These are phyloP conservation scores for Euphorbia peplus DNA, from an alignment of 345 rosid species.

Conservation along the genomic window DNA sequence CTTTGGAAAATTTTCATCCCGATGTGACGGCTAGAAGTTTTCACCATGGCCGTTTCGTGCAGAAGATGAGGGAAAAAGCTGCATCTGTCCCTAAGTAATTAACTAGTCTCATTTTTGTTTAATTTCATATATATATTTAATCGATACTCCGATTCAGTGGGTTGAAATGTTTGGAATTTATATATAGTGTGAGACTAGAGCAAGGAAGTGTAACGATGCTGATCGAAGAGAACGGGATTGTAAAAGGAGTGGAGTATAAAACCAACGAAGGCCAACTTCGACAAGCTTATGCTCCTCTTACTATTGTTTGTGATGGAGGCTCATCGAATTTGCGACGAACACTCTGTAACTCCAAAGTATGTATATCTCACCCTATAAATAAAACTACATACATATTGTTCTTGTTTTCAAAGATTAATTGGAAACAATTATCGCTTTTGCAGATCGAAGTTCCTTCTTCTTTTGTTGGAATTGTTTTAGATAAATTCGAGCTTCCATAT, in stretches of 20 bases:
- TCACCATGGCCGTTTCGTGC: constrained; percentile 57
- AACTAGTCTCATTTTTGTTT: too few relatives aligned
- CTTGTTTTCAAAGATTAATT: too few relatives aligned
- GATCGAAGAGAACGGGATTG: constrained; percentile 55
- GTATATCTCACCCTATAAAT: too few relatives aligned
- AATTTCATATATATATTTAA: too few relatives aligned
- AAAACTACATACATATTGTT: too few relatives aligned
- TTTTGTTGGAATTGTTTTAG: constrained; percentile 61
- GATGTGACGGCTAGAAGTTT: constrained; percentile 51
- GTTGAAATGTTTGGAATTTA: too few relatives aligned
- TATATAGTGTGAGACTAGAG: constrained; percentile 58
- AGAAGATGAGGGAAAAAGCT: constrained; percentile 53
- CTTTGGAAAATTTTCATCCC: constrained; percentile 41
- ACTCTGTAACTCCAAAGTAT: constrained; percentile 68
- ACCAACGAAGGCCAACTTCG: constrained; percentile 51
- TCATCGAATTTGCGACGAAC: constrained; percentile 79
- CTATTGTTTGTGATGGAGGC: constrained; percentile 81
- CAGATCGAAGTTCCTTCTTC: constrained; percentile 61
- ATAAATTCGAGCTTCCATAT: constrained; percentile 56
- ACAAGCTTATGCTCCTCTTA: constrained; percentile 59
- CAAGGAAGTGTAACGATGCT: constrained; percentile 76
- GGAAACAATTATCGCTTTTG: too few relatives aligned
- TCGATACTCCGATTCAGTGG: too few relatives aligned
- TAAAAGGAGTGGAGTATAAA: constrained; percentile 73
- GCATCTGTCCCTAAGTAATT: constrained; percentile 43